Percentiles rank a stretch among this genome's conserved stretches.
Evolutionary conservation across 1,284 basidiomycete species (phyloP).

Genomic region (Xerocomus nothofagi): DNA sequence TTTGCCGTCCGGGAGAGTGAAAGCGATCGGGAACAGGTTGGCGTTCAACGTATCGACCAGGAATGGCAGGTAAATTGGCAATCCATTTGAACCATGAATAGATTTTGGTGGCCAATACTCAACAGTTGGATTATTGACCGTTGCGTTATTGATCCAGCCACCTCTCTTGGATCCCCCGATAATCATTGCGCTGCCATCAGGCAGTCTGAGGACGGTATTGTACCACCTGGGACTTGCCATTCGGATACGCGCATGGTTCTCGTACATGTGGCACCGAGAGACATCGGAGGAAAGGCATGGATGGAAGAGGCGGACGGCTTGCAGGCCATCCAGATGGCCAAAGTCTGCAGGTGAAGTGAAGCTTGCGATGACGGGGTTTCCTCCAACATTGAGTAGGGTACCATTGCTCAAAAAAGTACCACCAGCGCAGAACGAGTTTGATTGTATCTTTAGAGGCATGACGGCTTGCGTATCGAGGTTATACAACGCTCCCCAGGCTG

Average conservation of each 20-base stretch:
- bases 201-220: constrained; percentile 64
- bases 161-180: constrained; percentile 78
- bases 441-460: constrained; percentile 63
- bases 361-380: constrained; percentile 68
- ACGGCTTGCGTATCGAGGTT: constrained; percentile 64
- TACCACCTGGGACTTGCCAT: constrained; percentile 81
- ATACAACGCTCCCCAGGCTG: constrained; percentile 78
- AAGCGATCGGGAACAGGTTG: constrained; percentile 81
- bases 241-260: constrained; percentile 61
- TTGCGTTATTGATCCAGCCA: constrained; percentile 79
- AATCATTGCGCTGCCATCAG: constrained; percentile 79
- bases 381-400: constrained; percentile 74
- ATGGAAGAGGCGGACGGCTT: constrained; percentile 70
- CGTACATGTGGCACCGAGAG: constrained; percentile 58
- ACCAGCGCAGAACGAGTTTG: constrained; percentile 88
- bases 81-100: constrained; percentile 62
- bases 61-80: constrained; percentile 64
- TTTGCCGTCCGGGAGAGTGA: constrained; percentile 68
- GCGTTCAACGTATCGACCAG: constrained; percentile 71
- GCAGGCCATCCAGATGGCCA: constrained; percentile 72
- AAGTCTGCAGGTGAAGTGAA: constrained; percentile 69
- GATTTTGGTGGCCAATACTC: constrained; percentile 81
- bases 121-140: constrained; percentile 77
- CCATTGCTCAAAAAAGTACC: constrained; percentile 77
- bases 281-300: constrained; percentile 59